Conservation (phyloP, 768 basidiomycete species). For the Pleurotus pulmonarius region DNA sequence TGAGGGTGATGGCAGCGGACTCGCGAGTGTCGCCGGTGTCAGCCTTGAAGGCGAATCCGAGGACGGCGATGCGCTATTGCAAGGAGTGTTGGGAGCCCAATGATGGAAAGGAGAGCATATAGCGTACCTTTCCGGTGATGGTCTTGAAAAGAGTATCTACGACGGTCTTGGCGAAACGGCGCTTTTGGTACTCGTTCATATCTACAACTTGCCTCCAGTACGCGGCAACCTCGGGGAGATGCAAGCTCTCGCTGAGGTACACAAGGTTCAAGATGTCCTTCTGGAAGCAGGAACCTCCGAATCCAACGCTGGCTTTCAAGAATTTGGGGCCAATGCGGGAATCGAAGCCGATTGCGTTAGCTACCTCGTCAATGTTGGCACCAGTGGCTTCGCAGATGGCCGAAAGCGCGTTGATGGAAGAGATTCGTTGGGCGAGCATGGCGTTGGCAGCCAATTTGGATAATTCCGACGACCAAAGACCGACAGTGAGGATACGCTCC, state of each 20-base stretch:
- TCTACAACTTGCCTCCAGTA: slow-evolving; percentile 98
- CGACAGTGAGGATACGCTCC: slow-evolving; percentile 86
- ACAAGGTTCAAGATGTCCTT: slow-evolving; percentile 99
- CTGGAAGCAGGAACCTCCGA: slow-evolving; percentile 99
- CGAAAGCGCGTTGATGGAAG: slow-evolving; percentile 95
- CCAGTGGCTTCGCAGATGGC: slow-evolving; percentile 99
- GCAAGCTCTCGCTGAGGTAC: slow-evolving; percentile 91
- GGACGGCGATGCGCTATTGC: slow-evolving; percentile 80
- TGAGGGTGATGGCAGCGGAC: slow-evolving; percentile 90
- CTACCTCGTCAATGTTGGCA: slow-evolving; percentile 97
- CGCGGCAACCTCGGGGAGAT: slow-evolving; percentile 93
- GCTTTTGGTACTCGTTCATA: slow-evolving; percentile 99
- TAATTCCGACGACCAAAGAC: slow-evolving; percentile 97
- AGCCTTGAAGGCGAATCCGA: slow-evolving; percentile 99
- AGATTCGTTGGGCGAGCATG: slow-evolving; percentile 99
- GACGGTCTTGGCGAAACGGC: slow-evolving; percentile 91
- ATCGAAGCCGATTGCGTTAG: slow-evolving; percentile 91
- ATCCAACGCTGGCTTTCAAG: slow-evolving; percentile 92
- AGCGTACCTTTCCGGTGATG: slow-evolving; percentile 85
- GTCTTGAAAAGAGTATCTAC: slow-evolving; percentile 99
- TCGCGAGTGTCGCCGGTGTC: slow-evolving; percentile 99
- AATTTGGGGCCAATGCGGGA: slow-evolving; percentile 92
- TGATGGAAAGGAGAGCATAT: not conserved
- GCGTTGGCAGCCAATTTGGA: slow-evolving; percentile 99
- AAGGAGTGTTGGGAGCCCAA: slow-evolving; percentile 3